phyloP scores from a whole-genome alignment of 2,329 filamentous ascomycete species.

The Sphaceloma murrayae region DNA sequence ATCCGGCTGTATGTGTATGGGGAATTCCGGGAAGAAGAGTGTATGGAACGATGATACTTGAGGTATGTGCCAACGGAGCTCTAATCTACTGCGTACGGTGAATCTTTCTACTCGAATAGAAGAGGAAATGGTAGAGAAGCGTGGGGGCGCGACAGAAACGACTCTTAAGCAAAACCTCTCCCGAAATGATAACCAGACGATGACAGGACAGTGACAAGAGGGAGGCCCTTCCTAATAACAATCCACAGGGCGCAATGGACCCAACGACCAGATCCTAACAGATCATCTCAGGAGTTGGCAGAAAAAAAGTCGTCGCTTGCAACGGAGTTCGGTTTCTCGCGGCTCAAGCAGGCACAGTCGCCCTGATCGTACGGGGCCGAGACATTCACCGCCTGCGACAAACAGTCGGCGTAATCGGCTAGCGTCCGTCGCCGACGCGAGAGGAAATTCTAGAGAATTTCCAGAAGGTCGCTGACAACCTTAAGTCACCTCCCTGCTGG shows the following conservation, averaged over 20 bases:
- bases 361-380: background rate
- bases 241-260: slow-evolving; percentile 9
- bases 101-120: too few relatives aligned
- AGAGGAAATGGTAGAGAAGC: too few relatives aligned
- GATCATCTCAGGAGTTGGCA: slow-evolving; percentile 2
- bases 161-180: slow-evolving; percentile 3
- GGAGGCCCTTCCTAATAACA: too few relatives aligned
- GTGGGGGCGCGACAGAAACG: too few relatives aligned
- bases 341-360: slow-evolving; percentile 1
- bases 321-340: slow-evolving; percentile 3
- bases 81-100: too few relatives aligned
- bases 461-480: slow-evolving; percentile 7
- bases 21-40: too few relatives aligned
- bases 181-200: too few relatives aligned
- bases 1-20: too few relatives aligned
- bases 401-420: too few relatives aligned
- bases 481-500: background rate
- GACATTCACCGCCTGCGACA: slow-evolving; percentile 10
- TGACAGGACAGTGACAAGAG: too few relatives aligned
- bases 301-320: slow-evolving; percentile 8
- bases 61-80: background rate
- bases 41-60: slow-evolving; percentile 15
- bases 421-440: background rate
- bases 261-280: too few relatives aligned
- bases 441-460: background rate